A percentile compares a stretch with the other conserved stretches of the same genome.
Conservation (phyloP, 148 eudicot species). For the Amaranthus palmeri region DNA sequence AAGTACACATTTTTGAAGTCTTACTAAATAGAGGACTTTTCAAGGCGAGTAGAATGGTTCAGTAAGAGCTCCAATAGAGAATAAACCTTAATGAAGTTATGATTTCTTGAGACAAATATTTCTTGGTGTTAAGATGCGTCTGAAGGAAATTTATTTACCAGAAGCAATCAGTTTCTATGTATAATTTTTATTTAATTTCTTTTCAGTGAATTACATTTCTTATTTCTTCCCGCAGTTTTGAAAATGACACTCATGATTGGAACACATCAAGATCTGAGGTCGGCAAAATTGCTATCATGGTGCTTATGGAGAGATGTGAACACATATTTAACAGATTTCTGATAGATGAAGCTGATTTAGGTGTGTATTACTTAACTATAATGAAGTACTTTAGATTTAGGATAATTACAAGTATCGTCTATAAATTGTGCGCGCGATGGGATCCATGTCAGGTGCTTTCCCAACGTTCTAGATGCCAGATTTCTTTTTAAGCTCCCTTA, state of each 20-base stretch:
- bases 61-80: too few species aligned
- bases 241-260: conserved; percentile 43
- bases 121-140: too few species aligned
- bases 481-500: not conserved
- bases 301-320: conserved; percentile 82
- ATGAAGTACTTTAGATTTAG: conserved; percentile 7
- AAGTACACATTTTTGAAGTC: too few species aligned
- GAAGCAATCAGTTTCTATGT: too few species aligned
- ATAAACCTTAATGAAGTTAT: too few species aligned
- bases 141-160: too few species aligned
- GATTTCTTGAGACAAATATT: too few species aligned
- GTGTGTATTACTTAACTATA: conserved; percentile 34
- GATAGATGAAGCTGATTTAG: conserved; percentile 70
- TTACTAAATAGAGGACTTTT: too few species aligned
- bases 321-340: conserved; percentile 66
- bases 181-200: not conserved
- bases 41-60: too few species aligned
- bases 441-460: not conserved
- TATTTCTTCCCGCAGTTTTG: conserved; percentile 38
- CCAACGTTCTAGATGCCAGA: not conserved
- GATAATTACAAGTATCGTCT: not conserved
- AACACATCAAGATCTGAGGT: conserved; percentile 58
- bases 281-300: conserved; percentile 61
- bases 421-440: not conserved
- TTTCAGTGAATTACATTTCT: not conserved